phyloP scores from a whole-genome alignment of 495 filamentous ascomycete genomes.

The Jackrogersella minutella region DNA sequence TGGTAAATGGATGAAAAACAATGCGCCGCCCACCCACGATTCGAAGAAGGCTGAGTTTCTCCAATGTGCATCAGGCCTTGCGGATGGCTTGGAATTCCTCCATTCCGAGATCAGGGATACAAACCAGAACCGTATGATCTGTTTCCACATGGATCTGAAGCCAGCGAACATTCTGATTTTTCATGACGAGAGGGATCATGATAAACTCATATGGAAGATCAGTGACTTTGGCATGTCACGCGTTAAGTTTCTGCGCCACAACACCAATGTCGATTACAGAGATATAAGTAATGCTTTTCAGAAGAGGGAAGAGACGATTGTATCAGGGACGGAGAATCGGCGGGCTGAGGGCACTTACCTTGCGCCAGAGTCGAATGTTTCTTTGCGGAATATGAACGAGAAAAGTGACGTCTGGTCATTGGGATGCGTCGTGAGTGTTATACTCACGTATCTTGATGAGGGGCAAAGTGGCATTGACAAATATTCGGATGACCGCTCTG shows the following conservation, averaged over 20 bases:
- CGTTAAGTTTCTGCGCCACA: slow-evolving; percentile 36
- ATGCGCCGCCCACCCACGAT: slow-evolving; percentile 9
- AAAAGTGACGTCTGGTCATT: slow-evolving; percentile 51
- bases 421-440: slow-evolving; percentile 48
- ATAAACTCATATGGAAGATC: slow-evolving; percentile 46
- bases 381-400: slow-evolving; percentile 42
- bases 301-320: slow-evolving; percentile 15
- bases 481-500: slow-evolving; percentile 38
- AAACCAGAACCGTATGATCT: slow-evolving; percentile 40
- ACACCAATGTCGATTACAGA: slow-evolving; percentile 22
- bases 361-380: slow-evolving; percentile 42
- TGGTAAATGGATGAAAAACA: slow-evolving; percentile 40
- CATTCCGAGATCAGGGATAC: slow-evolving; percentile 45
- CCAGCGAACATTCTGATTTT: slow-evolving; percentile 51
- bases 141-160: slow-evolving; percentile 53
- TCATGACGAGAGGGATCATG: slow-evolving; percentile 21
- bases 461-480: slow-evolving; percentile 40
- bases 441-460: slow-evolving; percentile 46
- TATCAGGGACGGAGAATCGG: slow-evolving; percentile 35
- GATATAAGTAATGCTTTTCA: slow-evolving; percentile 38
- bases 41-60: slow-evolving; percentile 42
- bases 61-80: slow-evolving; percentile 42
- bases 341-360: slow-evolving; percentile 45
- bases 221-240: slow-evolving; percentile 53
- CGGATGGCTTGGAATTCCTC: slow-evolving; percentile 47